Conservation (phyloP, 768 basidiomycete genomes). For the Asterophora parasitica region DNA sequence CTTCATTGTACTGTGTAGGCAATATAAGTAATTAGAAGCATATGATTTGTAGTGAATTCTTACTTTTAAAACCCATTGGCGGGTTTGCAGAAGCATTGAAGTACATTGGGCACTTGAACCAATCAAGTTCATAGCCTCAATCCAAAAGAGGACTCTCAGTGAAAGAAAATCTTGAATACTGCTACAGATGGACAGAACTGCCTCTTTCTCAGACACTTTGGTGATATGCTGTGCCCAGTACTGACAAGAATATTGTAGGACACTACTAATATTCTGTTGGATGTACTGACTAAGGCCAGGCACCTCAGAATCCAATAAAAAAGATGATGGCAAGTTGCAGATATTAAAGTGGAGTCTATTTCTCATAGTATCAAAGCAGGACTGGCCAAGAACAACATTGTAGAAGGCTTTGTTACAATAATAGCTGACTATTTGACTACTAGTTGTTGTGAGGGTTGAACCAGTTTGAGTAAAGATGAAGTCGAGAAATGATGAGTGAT, state of each 20-base stretch:
- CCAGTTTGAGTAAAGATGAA: constrained; percentile 14
- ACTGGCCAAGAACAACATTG: constrained; percentile 8
- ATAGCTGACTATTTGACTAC: background rate
- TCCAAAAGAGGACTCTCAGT: constrained; percentile 21
- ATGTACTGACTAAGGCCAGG: constrained; percentile 1
- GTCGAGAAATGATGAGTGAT: constrained; percentile 20
- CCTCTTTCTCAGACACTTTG: too few relatives aligned
- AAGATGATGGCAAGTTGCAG: constrained; percentile 15
- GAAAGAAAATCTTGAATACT: constrained; percentile 12
- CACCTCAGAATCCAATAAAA: constrained; percentile 13
- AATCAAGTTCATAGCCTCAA: constrained; percentile 25
- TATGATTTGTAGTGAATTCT: background rate
- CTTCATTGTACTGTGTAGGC: background rate
- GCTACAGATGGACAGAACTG: background rate
- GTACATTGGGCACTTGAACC: constrained; percentile 11
- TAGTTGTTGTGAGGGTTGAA: background rate
- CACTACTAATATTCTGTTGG: constrained; percentile 6
- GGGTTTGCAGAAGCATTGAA: constrained; percentile 13
- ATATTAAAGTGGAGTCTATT: constrained; percentile 18
- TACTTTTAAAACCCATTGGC: constrained; percentile 9
- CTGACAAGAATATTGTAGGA: constrained; percentile 2
- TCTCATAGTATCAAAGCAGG: constrained; percentile 20
- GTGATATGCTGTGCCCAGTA: constrained; percentile 4
- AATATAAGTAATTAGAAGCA: background rate
- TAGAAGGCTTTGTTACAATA: constrained; percentile 9